phyloP scores from a whole-genome alignment of 73 alveolate genomes.

The Paramecium caudatum region DNA sequence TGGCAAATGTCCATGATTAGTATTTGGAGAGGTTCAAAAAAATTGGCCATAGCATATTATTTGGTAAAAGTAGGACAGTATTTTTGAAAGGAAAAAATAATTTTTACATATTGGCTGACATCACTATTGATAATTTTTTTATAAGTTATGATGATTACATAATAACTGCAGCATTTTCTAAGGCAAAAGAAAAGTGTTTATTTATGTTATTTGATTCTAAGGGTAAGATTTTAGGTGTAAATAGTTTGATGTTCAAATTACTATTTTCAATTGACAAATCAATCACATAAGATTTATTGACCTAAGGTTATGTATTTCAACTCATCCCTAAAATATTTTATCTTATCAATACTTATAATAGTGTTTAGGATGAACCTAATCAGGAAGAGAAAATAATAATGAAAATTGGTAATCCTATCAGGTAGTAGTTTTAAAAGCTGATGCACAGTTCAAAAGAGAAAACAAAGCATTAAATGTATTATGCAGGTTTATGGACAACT shows the following conservation, averaged over 20 bases:
- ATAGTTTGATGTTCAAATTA: constrained; percentile 20
- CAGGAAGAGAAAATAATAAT: background rate
- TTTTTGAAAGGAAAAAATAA: background rate
- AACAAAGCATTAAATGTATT: background rate
- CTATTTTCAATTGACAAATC: background rate
- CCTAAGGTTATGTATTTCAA: background rate
- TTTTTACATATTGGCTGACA: constrained; percentile 6
- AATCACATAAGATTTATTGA: background rate
- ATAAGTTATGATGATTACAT: constrained; percentile 50
- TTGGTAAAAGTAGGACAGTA: constrained; percentile 17
- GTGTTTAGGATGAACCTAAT: background rate
- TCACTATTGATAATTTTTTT: constrained; percentile 47
- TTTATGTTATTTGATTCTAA: constrained; percentile 22
- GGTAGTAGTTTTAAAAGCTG: background rate
- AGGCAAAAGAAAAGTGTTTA: constrained; percentile 20
- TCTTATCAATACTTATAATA: background rate
- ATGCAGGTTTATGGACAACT: constrained; percentile 43
- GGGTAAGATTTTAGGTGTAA: constrained; percentile 35
- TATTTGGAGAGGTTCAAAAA: constrained; percentile 5
- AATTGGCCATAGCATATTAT: background rate
- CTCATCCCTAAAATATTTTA: constrained; percentile 16
- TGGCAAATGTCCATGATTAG: constrained; percentile 4
- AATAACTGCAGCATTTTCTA: constrained; percentile 48
- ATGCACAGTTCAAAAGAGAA: constrained; percentile 9
- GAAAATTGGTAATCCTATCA: constrained; percentile 18